phyloP scores from a whole-genome alignment of 2,329 filamentous ascomycete species.

The Hyphodiscus sp. region DNA sequence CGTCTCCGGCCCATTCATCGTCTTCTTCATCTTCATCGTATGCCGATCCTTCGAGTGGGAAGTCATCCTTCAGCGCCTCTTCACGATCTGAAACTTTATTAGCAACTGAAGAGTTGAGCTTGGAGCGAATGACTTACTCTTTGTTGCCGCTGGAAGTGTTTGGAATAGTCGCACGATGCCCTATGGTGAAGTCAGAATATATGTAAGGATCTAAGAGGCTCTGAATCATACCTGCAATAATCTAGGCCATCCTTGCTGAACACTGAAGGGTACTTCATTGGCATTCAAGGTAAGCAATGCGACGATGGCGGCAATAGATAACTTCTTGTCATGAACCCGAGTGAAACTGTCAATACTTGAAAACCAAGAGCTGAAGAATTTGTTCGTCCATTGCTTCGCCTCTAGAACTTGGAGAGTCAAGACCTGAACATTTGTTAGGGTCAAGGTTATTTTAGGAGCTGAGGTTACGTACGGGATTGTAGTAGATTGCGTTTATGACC shows the following conservation, averaged over 20 bases:
- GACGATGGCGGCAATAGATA: constrained; percentile 91
- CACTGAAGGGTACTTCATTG: constrained; percentile 81
- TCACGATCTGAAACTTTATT: constrained; percentile 62
- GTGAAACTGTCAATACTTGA: constrained; percentile 90
- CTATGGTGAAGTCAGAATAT: constrained; percentile 17
- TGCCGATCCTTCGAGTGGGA: constrained; percentile 55
- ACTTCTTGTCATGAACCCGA: constrained; percentile 96
- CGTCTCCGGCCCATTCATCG: constrained; percentile 71
- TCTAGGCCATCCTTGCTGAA: constrained; percentile 91
- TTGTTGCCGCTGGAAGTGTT: constrained; percentile 78
- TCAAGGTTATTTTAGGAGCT: neutral
- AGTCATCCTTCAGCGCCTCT: constrained; percentile 85
- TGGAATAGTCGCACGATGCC: constrained; percentile 90
- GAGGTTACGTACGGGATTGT: constrained; percentile 59
- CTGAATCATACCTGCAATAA: constrained; percentile 53
- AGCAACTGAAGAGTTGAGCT: constrained; percentile 13
- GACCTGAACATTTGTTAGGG: constrained; percentile 29
- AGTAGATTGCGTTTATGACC: constrained; percentile 97
- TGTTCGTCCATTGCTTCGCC: constrained; percentile 89
- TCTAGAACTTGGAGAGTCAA: constrained; percentile 85
- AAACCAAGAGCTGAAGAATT: constrained; percentile 98
- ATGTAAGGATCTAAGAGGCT: neutral
- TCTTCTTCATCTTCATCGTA: constrained; percentile 69
- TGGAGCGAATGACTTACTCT: constrained; percentile 50
- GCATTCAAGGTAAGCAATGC: constrained; percentile 73